Evolutionary conservation across 768 basidiomycete species (phyloP), one percentile per base, ranked within the genome.

Genomic region (Calvatia gigantea): DNA sequence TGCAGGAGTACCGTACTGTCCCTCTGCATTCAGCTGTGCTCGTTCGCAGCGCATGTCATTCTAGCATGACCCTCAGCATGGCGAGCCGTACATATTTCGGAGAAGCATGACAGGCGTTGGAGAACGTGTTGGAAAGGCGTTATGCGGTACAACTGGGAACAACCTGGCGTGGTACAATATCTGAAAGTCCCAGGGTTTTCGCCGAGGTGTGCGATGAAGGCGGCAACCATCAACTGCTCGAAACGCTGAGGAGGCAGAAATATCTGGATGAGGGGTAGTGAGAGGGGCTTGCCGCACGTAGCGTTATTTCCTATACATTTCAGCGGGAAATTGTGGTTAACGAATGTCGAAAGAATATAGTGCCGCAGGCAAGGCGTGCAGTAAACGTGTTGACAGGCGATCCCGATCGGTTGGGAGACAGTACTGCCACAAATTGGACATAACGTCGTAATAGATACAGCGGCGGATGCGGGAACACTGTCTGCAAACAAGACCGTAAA

Each of bases 121-220:
- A 80, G 61, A 41, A 65, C 55, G 38, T 65, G 55, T 31, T 61
- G 51, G 27, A 21, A 45, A n/a, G 60, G 51, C 23, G 67, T 65
- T 37, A 63, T 63, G 48, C 76, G 70, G 67, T 91, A 91, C 3
- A 89, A 77, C 60, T 87, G 84, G 2, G 71, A 73, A 64, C 89
- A 91, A 63, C 88, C 87, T 0, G 89, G 83, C 0, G 86, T 89
- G 2, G 81, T 83, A 69, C 89, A 91, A 58, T 84, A 84, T 52
- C 78, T 77, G 64, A 83, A 83, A 38, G 83, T 80, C 35, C 74
- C 69, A 0, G 82, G 75, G 46, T 81, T 80, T 31, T 75, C 65
- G 39, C 82, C 80, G 38, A 87, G 68, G 63, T 89, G 76, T 0
- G 72, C 65, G 45, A 70, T 69, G 60, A 87, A 86, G 0, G 82